These are phyloP conservation scores for Rhypophila decipiens DNA, from an alignment of 495 filamentous ascomycete species.

Conservation along the genomic window DNA sequence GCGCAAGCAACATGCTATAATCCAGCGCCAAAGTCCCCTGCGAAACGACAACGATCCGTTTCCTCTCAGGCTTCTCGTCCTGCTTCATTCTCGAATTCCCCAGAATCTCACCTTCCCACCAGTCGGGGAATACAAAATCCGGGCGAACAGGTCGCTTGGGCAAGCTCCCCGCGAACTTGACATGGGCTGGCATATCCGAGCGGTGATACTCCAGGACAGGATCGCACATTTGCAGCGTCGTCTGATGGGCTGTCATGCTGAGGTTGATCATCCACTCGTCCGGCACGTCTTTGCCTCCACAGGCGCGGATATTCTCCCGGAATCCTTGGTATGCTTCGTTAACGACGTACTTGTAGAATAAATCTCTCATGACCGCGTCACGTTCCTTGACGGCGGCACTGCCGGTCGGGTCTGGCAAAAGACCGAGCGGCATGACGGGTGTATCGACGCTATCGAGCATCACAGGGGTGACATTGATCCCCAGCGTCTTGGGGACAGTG, in stretches of 20 bases:
- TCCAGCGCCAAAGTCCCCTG: conserved; percentile 31
- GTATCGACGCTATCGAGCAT: conserved; percentile 10
- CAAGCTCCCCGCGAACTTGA: conserved; percentile 26
- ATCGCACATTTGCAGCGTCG: conserved; percentile 29
- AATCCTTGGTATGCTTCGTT: conserved; percentile 4
- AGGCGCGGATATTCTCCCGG: conserved; percentile 6
- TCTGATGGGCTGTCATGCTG: conserved; percentile 19
- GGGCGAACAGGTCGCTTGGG: conserved; percentile 16
- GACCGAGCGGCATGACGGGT: conserved; percentile 24
- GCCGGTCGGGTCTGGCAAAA: conserved; percentile 13
- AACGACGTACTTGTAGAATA: conserved; percentile 5
- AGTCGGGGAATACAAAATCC: conserved; percentile 15
- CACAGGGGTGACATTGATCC: conserved; percentile 18
- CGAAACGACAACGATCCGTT: conserved; percentile 28
- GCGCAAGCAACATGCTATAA: conserved; percentile 25
- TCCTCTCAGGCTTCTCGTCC: conserved; percentile 9
- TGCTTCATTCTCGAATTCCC: conserved; percentile 1
- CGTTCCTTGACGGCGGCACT: conserved; percentile 8
- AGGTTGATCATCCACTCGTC: conserved; percentile 17
- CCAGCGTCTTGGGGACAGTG: conserved; percentile 9
- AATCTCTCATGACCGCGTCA: conserved; percentile 10
- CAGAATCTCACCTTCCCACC: conserved; percentile 22
- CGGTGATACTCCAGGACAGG: conserved; percentile 25
- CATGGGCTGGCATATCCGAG: conserved; percentile 18
- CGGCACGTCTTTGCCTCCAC: conserved; percentile 7